phyloP scores from a whole-genome alignment of 345 rosid species.

The Arabis alpina region DNA sequence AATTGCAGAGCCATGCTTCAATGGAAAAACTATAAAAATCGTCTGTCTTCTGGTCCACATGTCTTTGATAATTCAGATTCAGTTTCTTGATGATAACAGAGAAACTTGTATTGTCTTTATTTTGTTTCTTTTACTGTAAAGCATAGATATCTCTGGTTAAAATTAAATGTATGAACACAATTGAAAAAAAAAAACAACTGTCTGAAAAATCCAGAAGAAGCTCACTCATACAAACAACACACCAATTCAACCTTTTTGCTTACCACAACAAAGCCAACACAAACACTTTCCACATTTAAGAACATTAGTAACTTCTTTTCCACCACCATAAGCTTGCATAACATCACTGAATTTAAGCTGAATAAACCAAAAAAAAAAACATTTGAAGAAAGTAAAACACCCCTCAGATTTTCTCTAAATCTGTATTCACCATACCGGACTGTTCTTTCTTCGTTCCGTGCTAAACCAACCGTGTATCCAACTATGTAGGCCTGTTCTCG shows the following conservation, averaged over 20 bases:
- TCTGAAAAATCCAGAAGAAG: slow-evolving; percentile 41
- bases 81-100: slow-evolving; percentile 32
- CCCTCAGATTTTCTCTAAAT: slow-evolving; percentile 24
- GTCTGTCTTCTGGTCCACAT: slow-evolving; percentile 35
- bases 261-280: slow-evolving; percentile 43
- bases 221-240: slow-evolving; percentile 55
- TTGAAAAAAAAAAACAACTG: slow-evolving; percentile 19
- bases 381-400: slow-evolving; percentile 14
- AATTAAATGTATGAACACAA: slow-evolving; percentile 33
- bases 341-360: slow-evolving; percentile 33
- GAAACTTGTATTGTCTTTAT: not conserved
- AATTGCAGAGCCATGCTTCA: slow-evolving; percentile 26
- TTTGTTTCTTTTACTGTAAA: not conserved
- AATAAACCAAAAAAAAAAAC: slow-evolving; percentile 26
- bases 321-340: slow-evolving; percentile 25
- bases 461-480: slow-evolving; percentile 35
- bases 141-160: slow-evolving; percentile 17
- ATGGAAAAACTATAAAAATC: slow-evolving; percentile 16
- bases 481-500: slow-evolving; percentile 60
- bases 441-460: slow-evolving; percentile 29
- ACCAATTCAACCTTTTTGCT: slow-evolving; percentile 44
- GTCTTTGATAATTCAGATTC: slow-evolving; percentile 34
- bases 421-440: slow-evolving; percentile 38
- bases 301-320: slow-evolving; percentile 30
- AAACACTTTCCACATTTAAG: slow-evolving; percentile 39